phyloP scores from a whole-genome alignment of 129 eudicot genomes.

The Lactuca sativa region DNA sequence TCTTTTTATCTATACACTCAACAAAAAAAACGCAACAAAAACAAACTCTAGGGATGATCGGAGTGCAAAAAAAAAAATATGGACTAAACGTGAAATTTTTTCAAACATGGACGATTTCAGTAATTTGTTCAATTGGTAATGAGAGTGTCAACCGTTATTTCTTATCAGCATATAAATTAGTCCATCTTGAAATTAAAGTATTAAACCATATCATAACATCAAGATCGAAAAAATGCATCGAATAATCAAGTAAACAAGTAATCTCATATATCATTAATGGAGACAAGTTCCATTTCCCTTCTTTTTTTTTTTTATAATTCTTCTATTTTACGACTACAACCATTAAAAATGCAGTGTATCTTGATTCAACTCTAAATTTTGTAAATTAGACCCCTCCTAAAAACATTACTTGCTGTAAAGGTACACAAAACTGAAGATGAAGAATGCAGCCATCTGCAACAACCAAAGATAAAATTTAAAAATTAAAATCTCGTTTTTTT shows the following conservation, averaged over 20 bases:
- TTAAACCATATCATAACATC: background rate
- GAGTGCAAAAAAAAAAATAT: no score
- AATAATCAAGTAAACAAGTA: background rate
- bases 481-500: constrained; percentile 10
- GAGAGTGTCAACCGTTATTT: no score
- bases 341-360: constrained; percentile 9
- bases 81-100: no score
- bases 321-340: constrained; percentile 14
- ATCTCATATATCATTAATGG: constrained; percentile 18
- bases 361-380: constrained; percentile 9
- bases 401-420: constrained; percentile 56
- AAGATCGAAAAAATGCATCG: background rate
- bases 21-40: no score
- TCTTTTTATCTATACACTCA: no score
- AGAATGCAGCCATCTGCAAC: constrained; percentile 80
- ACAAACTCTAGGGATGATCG: no score
- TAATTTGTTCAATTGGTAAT: no score
- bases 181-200: no score
- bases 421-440: constrained; percentile 64
- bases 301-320: background rate
- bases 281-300: background rate
- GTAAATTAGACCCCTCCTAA: constrained; percentile 25
- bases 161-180: no score
- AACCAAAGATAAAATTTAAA: constrained; percentile 8
- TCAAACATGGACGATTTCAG: no score